Evolutionary conservation across 2,329 filamentous ascomycete genomes (phyloP), one percentile per base, ranked within the genome.

Genomic region (Diaporthe sp.): DNA sequence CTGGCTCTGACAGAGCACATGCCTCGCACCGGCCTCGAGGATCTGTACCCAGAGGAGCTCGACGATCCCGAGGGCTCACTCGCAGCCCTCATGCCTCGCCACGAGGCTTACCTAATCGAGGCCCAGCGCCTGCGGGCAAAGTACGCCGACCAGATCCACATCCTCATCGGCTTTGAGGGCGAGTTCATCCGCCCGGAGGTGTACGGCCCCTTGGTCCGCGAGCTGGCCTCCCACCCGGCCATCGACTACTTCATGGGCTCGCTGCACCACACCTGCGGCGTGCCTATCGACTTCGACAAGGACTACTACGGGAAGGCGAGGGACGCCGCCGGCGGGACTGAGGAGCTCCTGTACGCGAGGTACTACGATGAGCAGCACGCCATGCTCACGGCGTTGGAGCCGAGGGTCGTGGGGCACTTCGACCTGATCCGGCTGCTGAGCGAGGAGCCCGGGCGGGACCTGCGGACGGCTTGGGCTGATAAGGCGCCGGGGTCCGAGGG

Each of bases 1-100:
- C 95, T 98, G 82, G 95, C 94, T 31, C 85, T 99, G 75, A 98
- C 96, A 1, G 97, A 99, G 85, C 97, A 99, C 85, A 98, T 99
- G 92, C 95, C 96, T 10, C 93, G 96, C 47, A 91, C 92, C 63
- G 86, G 91, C 68, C 84, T 88, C 49, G 87, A 90, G 75, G 96
- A 99, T 85, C 89, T 98, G 72, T 99, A 99, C 83, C 97, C 97
- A 0, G 96, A 98, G 87, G 97, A 99, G 89, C 85, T 88, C 84
- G 88, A 83, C 80, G 82, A 90, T 80, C 86, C 88, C 4, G 79
- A 87, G 61, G 84, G 83, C 37, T 85, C 86, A 44, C 86, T 93
- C 51, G 84, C 87, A 5, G 82, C 79, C 28, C 87, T 93, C 2
- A 80, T 83, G 8, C 85, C 87, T 17, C 88, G 91, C 2, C 95